Base-by-base conservation (phyloP, 768 basidiomycete genomes). In the Termitomyces sp. region DNA sequence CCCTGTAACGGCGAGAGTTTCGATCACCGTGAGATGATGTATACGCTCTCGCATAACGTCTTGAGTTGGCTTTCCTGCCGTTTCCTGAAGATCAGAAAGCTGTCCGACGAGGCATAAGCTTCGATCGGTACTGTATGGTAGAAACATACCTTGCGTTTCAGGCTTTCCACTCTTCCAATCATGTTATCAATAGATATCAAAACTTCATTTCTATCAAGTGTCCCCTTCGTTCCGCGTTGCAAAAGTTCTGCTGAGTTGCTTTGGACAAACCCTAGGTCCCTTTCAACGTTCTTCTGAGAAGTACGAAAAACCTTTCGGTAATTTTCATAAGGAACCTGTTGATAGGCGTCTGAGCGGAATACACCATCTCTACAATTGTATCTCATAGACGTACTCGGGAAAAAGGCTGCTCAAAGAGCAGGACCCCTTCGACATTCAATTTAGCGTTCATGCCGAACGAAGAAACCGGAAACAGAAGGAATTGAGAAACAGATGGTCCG, bases 391-490 rank as follows among this genome's bases (percentile, higher is more conserved):
- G 54, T 67, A 92, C 91, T 65, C 86, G 77, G 16, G 81, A 82
- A 71, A 93, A 91, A 0, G 91, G 91, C 65, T 94, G 91, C 70
- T 94, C 92, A 61, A 94, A 90, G 58, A 93, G 80, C 68, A 93
- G 76, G 13, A 87, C 75, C 0, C 89, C 90, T 50, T 94, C 92
- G 5, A 82, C 66, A 64, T 87, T 88, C 54, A 89, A 69, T 67
- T 86, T 91, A 69, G 69, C 76, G 24, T 70, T 68, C 81, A 82
- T 81, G 22, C 4, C 36, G 33, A 11, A 18, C 20, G 15, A 42
- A 48, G 34, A 31, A 39, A 47, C 24, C 18, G 31, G 18, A n/a
- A 39, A 55, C 5, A 57, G 47, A 39, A 33, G 22, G 46, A 13
- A 31, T 20, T 16, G 2, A 7, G 3, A n/a, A 11, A 2, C 36